Evolutionary conservation across 2,329 filamentous ascomycete species (phyloP), one percentile per base, ranked within the genome.

Genomic region (Massarina eburnea): DNA sequence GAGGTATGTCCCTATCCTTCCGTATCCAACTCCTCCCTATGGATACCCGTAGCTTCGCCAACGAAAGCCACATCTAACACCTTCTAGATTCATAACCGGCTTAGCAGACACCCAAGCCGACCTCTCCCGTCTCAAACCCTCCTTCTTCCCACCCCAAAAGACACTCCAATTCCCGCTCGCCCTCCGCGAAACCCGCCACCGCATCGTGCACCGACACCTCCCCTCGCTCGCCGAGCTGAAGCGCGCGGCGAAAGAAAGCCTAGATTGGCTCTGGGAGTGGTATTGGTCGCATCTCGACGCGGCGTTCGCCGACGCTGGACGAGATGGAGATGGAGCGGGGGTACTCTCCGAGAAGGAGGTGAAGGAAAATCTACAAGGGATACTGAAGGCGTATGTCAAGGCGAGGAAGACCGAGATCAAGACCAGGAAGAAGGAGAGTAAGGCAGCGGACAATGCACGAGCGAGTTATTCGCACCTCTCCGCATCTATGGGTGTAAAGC

Each of bases 131-230:
- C 54, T 59, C 47, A 58, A 55, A 1, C 64, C 63, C 10, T 52
- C 52, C 27, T 64, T 55, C 57, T 59, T 59, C 32, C 55, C 54
- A 2, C 49, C 57, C 2, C 53, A 54, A 10, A 57, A 58, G 48
- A 34, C 52, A 2, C 55, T 61, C 22, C 51, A 61, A 40, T 51
- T 58, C 10, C 65, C 61, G 86, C 19, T 86, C 85, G 48, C 84
- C 81, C 95, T 96, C 69, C 90, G 96, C 43, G 91, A 95, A 74
- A 76, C 95, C 47, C 82, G 91, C 36, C 91, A 96, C 68, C 88
- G 95, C 72, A 89, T 88, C 34, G 95, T 91, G 32, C 91, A 97
- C 68, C 89, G 95, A 68, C 88, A 91, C 64, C 75, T 96, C 45
- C 91, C 91, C 0, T 84, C 85, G 1, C 75, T 96, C 42, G 77